A percentile compares a stretch with the other conserved stretches of the same genome.
These are phyloP conservation scores for Rhodamnia argentea DNA, from an alignment of 345 rosid genomes.

Conservation along the genomic window DNA sequence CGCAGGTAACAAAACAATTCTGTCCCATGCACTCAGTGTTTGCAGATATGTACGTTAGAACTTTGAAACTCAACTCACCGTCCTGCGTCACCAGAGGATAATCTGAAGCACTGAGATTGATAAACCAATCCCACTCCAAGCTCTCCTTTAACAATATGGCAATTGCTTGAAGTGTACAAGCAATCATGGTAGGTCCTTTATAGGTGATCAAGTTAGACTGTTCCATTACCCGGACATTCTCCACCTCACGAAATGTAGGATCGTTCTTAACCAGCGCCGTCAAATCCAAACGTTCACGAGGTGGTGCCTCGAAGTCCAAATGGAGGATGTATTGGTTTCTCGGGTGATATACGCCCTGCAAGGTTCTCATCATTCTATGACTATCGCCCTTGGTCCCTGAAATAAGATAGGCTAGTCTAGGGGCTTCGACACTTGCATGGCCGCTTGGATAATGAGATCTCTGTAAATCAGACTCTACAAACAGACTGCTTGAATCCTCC, in stretches of 20 bases:
- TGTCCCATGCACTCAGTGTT: background rate
- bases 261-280: conserved; percentile 58
- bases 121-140: conserved; percentile 92
- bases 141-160: conserved; percentile 75
- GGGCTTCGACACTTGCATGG: conserved; percentile 26
- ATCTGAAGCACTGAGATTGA: conserved; percentile 89
- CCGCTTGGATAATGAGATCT: conserved; percentile 16
- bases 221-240: conserved; percentile 86
- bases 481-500: conserved; percentile 52
- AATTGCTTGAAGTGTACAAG: conserved; percentile 85
- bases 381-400: conserved; percentile 95
- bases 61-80: conserved; percentile 38
- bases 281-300: conserved; percentile 74
- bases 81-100: conserved; percentile 93
- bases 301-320: conserved; percentile 92
- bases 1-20: background rate
- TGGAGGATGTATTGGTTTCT: conserved; percentile 91
- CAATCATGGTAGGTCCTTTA: conserved; percentile 93
- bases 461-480: conserved; percentile 55
- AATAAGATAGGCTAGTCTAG: conserved; percentile 84
- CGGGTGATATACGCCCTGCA: conserved; percentile 91
- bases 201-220: conserved; percentile 90
- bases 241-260: conserved; percentile 55
- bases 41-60: background rate
- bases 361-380: conserved; percentile 86